Percentiles rank a stretch among this genome's conserved stretches.
These are phyloP conservation scores for Dianthus caryophyllus DNA, from an alignment of 148 eudicot species.

Conservation along the genomic window DNA sequence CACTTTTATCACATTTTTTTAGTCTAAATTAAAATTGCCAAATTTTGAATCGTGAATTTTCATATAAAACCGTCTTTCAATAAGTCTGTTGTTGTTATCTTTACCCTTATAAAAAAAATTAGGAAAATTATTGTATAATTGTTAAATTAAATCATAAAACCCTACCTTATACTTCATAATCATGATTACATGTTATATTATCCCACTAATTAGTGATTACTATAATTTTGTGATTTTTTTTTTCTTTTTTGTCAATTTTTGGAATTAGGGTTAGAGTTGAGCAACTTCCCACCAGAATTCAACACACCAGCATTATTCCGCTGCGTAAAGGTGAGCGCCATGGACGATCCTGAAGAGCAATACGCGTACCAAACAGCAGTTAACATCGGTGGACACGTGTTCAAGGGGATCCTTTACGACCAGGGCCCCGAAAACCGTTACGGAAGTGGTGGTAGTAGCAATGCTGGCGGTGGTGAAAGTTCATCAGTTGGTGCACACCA, in stretches of 20 bases:
- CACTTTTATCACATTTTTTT: not conserved
- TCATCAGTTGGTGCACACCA: conserved; percentile 13
- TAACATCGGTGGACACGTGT: conserved; percentile 79
- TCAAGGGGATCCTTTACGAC: conserved; percentile 92
- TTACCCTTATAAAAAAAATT: too few relatives aligned
- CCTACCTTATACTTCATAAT: too few relatives aligned
- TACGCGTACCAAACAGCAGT: conserved; percentile 87
- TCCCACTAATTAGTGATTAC: not conserved
- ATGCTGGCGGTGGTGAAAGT: conserved; percentile 19
- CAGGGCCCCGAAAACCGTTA: conserved; percentile 59
- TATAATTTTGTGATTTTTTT: not conserved
- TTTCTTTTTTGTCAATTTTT: too few relatives aligned
- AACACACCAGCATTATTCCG: conserved; percentile 70
- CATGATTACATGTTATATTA: not conserved
- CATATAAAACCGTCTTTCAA: too few relatives aligned
- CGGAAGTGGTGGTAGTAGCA: conserved; percentile 19
- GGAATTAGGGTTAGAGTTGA: conserved; percentile 43
- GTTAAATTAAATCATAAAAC: too few relatives aligned
- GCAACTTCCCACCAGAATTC: conserved; percentile 70
- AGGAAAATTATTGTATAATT: too few relatives aligned
- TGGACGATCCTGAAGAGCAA: conserved; percentile 71
- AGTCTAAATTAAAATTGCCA: not conserved
- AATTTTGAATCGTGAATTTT: not conserved
- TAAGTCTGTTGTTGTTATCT: too few relatives aligned
- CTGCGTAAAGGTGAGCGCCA: conserved; percentile 68